phyloP scores from a whole-genome alignment of 495 filamentous ascomycete species.

The Letharia columbiana region DNA sequence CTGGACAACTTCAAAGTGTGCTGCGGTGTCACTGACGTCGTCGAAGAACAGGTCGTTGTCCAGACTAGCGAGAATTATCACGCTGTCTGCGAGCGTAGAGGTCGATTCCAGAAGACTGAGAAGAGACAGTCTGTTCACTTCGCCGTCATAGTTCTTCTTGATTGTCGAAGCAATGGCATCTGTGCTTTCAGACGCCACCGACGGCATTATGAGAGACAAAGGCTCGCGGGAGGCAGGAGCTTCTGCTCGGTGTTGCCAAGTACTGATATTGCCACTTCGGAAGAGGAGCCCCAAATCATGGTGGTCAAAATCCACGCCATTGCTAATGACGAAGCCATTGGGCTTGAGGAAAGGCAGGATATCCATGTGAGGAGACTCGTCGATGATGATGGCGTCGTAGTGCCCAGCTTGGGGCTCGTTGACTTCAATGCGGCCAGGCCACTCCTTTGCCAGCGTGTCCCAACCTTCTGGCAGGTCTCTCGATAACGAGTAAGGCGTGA shows the following conservation, averaged over 20 bases:
- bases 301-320: constrained; percentile 3
- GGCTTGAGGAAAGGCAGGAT: constrained; percentile 17
- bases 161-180: constrained; percentile 16
- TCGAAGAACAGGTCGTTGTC: constrained; percentile 22
- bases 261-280: constrained; percentile 9
- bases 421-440: constrained; percentile 10
- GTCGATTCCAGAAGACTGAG: constrained; percentile 9
- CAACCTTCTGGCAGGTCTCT: constrained; percentile 13
- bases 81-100: constrained; percentile 13
- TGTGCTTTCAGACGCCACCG: constrained; percentile 14
- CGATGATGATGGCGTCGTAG: constrained; percentile 21
- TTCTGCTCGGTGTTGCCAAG: constrained; percentile 9
- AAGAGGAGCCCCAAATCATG: constrained; percentile 15
- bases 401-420: constrained; percentile 15
- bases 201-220: constrained; percentile 16
- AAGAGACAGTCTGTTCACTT: constrained; percentile 1
- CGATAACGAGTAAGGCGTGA: constrained; percentile 17
- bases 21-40: constrained; percentile 7
- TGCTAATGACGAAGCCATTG: constrained; percentile 19
- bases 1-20: constrained; percentile 18
- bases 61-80: constrained; percentile 22
- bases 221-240: not conserved
- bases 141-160: constrained; percentile 7
- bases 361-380: constrained; percentile 10
- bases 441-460: constrained; percentile 12